Evolutionary conservation across 495 filamentous ascomycete species (phyloP), one percentile per base, ranked within the genome.

Genomic region (Neurospora tetrasperma): DNA sequence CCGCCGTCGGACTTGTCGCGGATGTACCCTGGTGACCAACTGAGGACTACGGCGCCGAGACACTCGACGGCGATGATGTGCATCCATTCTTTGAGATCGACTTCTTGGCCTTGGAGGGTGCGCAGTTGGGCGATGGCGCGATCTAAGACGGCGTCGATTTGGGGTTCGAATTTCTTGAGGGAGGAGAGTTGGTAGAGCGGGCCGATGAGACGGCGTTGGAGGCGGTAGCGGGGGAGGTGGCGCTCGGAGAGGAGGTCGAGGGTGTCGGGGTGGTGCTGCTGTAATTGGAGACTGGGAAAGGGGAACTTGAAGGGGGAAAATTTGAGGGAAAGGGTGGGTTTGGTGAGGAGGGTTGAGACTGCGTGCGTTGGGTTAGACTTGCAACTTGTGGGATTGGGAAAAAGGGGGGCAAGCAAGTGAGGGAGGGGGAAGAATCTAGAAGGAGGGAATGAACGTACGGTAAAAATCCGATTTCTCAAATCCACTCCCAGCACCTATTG

Each of bases 51-150:
- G 0, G 80, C 81, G 0, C 81, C 81, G 2, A 84, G 77, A 40
- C 79, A 83, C 42, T 84, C 83, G 20, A 84, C 83, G 5, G 78
- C 79, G 7, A 82, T 72, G 70, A 84, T 78, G 73, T 84, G 83
- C 78, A 84, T 79, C 82, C 83, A 84, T 42, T 82, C 76, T 54
- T 80, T 81, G 20, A 84, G 70, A 41, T 84, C 82, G 0, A 83
- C 46, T 27, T 81, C 80, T 27, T 74, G 66, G 0, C 80, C 83
- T 3, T 78, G 66, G 1, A 81, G 70, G 0, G 31, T 35, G 27
- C 71, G 75, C 4, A 84, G 46, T 42, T 78, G 73, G 1, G 71
- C 62, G 23, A 83, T 69, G 1, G 74, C 79, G 0, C 6, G 39
- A 39, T 39, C 39, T 7, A 84, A 71, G 6, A 84, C 82, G 1